Percentiles rank a stretch among this genome's conserved stretches.
Evolutionary conservation across 129 eudicot genomes (phyloP).

Genomic region (Chrysanthemum makinoi): DNA sequence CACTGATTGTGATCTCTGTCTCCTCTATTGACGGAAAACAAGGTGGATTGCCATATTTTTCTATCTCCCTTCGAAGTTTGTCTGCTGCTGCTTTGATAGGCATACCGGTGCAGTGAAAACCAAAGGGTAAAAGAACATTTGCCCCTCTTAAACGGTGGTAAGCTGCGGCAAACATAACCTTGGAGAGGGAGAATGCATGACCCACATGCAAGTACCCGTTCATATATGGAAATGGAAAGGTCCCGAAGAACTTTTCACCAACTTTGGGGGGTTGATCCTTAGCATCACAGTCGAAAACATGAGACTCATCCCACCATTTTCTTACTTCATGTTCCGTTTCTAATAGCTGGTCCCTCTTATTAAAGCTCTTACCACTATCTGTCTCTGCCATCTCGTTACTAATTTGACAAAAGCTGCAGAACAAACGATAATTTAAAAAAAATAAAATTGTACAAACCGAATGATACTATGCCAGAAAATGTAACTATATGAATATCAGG

Average conservation of each 20-base stretch:
- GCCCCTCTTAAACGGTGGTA: constrained; percentile 80
- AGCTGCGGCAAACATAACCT: constrained; percentile 81
- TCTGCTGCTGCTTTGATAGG: constrained; percentile 93
- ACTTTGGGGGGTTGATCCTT: constrained; percentile 48
- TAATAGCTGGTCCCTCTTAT: constrained; percentile 63
- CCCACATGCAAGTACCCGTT: constrained; percentile 81
- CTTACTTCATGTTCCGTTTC: constrained; percentile 56
- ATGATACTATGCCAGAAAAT: too few species aligned
- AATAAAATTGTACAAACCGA: too few species aligned
- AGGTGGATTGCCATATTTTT: constrained; percentile 72
- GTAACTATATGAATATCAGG: too few species aligned
- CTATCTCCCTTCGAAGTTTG: constrained; percentile 63
- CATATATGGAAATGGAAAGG: constrained; percentile 88
- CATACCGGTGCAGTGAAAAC: constrained; percentile 87
- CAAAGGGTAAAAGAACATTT: constrained; percentile 79
- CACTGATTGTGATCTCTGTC: constrained; percentile 43
- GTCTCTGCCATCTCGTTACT: constrained; percentile 41
- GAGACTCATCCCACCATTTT: constrained; percentile 62
- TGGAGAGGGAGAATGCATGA: constrained; percentile 82
- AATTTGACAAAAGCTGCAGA: constrained; percentile 46
- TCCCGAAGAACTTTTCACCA: constrained; percentile 79
- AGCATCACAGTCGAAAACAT: constrained; percentile 61
- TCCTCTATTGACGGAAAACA: constrained; percentile 44
- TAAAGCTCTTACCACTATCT: constrained; percentile 59
- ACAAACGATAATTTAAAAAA: background rate